phyloP scores from a whole-genome alignment of 306 rosid genomes.

The Cucurbita argyrosperma region DNA sequence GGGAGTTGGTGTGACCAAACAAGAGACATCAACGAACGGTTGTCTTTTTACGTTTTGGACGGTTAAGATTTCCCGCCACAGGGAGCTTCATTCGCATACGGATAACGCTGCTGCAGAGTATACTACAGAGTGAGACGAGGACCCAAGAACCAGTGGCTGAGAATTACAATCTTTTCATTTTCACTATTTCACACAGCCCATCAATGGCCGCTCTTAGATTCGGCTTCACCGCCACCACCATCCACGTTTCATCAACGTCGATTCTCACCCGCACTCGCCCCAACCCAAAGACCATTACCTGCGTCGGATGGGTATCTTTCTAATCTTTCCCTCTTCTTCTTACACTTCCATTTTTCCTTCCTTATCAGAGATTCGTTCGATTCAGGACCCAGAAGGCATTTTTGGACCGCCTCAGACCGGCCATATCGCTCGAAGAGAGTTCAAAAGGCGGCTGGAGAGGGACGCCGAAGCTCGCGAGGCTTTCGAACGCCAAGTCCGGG shows the following conservation, averaged over 20 bases:
- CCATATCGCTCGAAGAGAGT: conserved; percentile 58
- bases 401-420: conserved; percentile 55
- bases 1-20: too few species aligned
- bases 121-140: not conserved
- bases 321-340: not conserved
- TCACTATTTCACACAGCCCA: not conserved
- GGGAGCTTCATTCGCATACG: not conserved
- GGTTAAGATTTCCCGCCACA: conserved; percentile 6
- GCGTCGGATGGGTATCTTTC: conserved; percentile 49
- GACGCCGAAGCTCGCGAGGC: conserved; percentile 76
- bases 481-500: conserved; percentile 46
- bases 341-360: not conserved
- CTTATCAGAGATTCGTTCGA: not conserved
- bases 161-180: not conserved
- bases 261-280: conserved; percentile 7
- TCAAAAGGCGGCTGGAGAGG: conserved; percentile 46
- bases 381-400: conserved; percentile 79
- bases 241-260: conserved; percentile 5
- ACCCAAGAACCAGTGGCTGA: not conserved
- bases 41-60: not conserved
- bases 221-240: conserved; percentile 31
- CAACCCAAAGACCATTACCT: conserved; percentile 21
- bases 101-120: not conserved
- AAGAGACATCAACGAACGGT: not conserved
- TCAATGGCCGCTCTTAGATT: conserved; percentile 58